A percentile compares a stretch with the other conserved stretches of the same genome.
phyloP scores from a whole-genome alignment of 106 monocot genomes.

The Dendrobium chrysotoxum region DNA sequence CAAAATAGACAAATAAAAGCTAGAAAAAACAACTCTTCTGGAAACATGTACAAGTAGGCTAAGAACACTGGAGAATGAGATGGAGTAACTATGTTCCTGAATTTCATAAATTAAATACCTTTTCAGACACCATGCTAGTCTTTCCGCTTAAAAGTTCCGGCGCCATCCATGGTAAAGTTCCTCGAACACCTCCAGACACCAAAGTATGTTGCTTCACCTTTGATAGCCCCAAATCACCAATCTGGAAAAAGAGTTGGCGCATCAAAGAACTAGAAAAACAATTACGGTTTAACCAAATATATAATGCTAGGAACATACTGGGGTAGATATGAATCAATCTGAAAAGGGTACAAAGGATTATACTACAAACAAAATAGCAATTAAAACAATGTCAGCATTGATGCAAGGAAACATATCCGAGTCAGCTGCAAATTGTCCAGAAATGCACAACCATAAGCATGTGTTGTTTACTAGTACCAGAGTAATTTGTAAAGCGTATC shows the following conservation, averaged over 20 bases:
- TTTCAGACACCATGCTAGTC: conserved; percentile 81
- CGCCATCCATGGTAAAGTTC: conserved; percentile 99
- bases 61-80: not conserved
- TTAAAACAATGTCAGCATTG: no score
- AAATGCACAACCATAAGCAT: no score
- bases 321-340: not conserved
- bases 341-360: no score
- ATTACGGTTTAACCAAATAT: not conserved
- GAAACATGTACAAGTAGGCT: not conserved
- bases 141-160: conserved; percentile 90
- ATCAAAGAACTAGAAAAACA: not conserved
- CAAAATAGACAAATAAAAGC: no score
- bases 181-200: conserved; percentile 94
- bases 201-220: conserved; percentile 91
- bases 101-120: conserved; percentile 34
- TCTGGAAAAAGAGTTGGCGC: conserved; percentile 30
- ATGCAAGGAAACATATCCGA: no score
- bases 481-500: no score
- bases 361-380: no score
- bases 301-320: not conserved
- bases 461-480: no score
- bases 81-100: not conserved
- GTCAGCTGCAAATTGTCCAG: no score
- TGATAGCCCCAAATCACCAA: conserved; percentile 93
- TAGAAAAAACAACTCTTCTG: not conserved